These are phyloP conservation scores for Spergularia azorica DNA, from an alignment of 179 eudicot genomes.

Conservation along the genomic window DNA sequence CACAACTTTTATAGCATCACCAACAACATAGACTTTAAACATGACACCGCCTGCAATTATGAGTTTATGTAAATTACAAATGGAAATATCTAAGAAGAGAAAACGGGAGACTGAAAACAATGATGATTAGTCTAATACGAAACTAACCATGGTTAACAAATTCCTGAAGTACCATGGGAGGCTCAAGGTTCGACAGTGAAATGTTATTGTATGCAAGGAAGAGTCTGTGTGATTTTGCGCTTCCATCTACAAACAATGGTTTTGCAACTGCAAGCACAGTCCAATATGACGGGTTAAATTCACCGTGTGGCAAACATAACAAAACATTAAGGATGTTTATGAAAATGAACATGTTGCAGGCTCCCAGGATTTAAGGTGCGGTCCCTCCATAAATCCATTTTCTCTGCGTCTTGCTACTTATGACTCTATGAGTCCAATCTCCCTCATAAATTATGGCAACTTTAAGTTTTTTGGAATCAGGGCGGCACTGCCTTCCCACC, in stretches of 20 bases:
- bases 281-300: slow-evolving; percentile 18
- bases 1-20: slow-evolving; percentile 81
- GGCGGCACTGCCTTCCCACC: no score
- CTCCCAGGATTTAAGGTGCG: not conserved
- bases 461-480: not conserved
- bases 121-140: not conserved
- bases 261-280: slow-evolving; percentile 71
- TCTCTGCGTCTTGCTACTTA: not conserved
- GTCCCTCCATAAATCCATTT: not conserved
- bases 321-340: not conserved
- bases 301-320: slow-evolving; percentile 3
- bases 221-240: slow-evolving; percentile 83
- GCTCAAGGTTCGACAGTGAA: slow-evolving; percentile 79
- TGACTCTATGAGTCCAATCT: not conserved
- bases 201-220: slow-evolving; percentile 83
- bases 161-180: slow-evolving; percentile 91
- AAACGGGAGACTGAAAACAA: not conserved
- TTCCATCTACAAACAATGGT: slow-evolving; percentile 83
- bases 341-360: not conserved
- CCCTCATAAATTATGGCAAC: not conserved
- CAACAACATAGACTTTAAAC: slow-evolving; percentile 86
- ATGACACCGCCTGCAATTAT: slow-evolving; percentile 75
- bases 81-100: not conserved
- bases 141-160: slow-evolving; percentile 90
- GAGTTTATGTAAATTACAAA: not conserved